Percentiles rank a stretch among this genome's conserved stretches.
Evolutionary conservation across 768 basidiomycete genomes (phyloP).

Genomic region (Tubosaeta sp.): DNA sequence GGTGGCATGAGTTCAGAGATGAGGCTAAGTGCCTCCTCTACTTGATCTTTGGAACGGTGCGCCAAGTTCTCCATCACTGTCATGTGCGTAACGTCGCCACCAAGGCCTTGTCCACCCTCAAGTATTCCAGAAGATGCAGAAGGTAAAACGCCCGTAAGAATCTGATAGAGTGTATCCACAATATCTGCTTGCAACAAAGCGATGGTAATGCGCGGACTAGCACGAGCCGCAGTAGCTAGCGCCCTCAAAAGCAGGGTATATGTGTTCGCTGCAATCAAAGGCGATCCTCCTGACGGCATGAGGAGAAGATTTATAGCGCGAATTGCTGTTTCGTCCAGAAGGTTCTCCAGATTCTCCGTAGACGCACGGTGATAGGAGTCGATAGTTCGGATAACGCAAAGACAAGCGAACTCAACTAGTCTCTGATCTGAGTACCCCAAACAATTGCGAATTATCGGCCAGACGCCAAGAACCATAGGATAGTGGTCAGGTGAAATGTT

Average conservation of each 20-base stretch:
- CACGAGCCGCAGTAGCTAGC: conserved; percentile 81
- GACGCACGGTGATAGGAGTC: conserved; percentile 88
- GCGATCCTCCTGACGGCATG: conserved; percentile 80
- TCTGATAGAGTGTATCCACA: conserved; percentile 89
- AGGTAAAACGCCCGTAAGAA: conserved; percentile 90
- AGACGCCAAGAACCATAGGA: conserved; percentile 81
- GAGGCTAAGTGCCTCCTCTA: conserved; percentile 89
- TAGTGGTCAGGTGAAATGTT: conserved; percentile 89
- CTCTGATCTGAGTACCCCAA: conserved; percentile 90
- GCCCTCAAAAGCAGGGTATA: conserved; percentile 86
- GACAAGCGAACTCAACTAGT: conserved; percentile 94
- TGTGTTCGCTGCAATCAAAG: conserved; percentile 80
- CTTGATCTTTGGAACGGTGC: conserved; percentile 94
- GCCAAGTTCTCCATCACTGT: conserved; percentile 97
- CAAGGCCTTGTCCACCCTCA: conserved; percentile 67
- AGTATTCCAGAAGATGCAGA: conserved; percentile 52
- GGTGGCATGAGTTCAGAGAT: conserved; percentile 92
- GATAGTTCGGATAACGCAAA: conserved; percentile 91
- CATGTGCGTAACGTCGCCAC: conserved; percentile 92
- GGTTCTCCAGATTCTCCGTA: conserved; percentile 79
- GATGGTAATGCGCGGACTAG: conserved; percentile 84
- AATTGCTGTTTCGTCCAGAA: conserved; percentile 78
- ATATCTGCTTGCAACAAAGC: conserved; percentile 88
- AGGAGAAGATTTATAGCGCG: conserved; percentile 82
- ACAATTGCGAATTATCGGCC: conserved; percentile 91